Percentiles rank a stretch among this genome's conserved stretches.
These are phyloP conservation scores for Chrysanthemum lavandulifolium DNA, from an alignment of 129 eudicot genomes.

Conservation along the genomic window DNA sequence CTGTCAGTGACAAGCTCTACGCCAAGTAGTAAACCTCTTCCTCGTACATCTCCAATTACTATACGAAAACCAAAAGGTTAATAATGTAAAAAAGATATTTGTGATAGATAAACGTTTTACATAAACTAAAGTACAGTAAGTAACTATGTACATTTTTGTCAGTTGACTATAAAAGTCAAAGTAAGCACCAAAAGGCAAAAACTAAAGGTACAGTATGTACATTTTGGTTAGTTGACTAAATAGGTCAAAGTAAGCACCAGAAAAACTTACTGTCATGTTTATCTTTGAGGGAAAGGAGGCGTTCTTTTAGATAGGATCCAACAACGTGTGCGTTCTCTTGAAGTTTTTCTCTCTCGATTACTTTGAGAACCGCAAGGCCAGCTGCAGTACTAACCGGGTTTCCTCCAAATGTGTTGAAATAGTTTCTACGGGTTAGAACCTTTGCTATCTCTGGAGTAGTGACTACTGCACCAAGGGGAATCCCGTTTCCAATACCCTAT, in stretches of 20 bases:
- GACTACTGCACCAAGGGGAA: constrained; percentile 82
- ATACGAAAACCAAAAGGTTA: not conserved
- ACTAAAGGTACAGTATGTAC: not conserved
- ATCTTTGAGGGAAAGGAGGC: constrained; percentile 41
- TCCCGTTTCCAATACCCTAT: constrained; percentile 80
- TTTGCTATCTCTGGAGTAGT: constrained; percentile 81
- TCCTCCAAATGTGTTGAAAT: constrained; percentile 65
- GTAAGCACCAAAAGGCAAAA: not conserved
- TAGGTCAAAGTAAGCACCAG: not conserved
- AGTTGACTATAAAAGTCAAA: not conserved
- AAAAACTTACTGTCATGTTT: constrained; percentile 41
- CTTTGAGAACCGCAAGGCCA: constrained; percentile 55
- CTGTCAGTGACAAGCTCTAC: constrained; percentile 45
- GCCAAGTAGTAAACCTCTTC: constrained; percentile 41
- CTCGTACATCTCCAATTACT: constrained; percentile 34
- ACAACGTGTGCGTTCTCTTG: constrained; percentile 58
- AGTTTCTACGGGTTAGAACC: constrained; percentile 49
- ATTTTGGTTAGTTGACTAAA: not conserved
- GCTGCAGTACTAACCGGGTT: constrained; percentile 61
- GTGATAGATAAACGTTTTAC: not conserved
- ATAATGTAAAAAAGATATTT: not conserved
- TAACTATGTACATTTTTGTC: too few species aligned
- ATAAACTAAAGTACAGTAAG: too few species aligned
- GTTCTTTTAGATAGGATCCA: constrained; percentile 45
- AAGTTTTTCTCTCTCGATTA: constrained; percentile 52